Conservation (phyloP, 495 filamentous ascomycete genomes). For the Hypomontagnella monticulosa region DNA sequence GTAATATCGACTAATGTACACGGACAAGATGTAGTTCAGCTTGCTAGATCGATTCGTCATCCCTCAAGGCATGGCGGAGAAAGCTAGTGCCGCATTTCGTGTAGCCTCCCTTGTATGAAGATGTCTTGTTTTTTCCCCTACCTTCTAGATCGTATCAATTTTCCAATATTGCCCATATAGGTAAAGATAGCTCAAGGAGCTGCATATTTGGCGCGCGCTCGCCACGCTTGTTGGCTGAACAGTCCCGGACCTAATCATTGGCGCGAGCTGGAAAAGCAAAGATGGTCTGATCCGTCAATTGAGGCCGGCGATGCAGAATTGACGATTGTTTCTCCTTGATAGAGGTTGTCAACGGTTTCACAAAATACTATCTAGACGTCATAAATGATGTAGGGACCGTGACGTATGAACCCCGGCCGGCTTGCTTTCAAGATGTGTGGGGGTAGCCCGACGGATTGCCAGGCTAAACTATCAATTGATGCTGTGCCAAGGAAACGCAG, state of each 20-base stretch:
- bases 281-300: slow-evolving; percentile 6
- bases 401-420: neutral
- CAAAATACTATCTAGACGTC: too few relatives aligned
- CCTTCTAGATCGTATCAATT: slow-evolving; percentile 17
- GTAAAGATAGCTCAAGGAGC: slow-evolving; percentile 19
- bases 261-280: neutral
- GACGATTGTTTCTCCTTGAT: neutral
- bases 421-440: slow-evolving; percentile 9
- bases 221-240: slow-evolving; percentile 12
- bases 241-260: slow-evolving; percentile 18
- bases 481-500: slow-evolving; percentile 33
- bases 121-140: slow-evolving; percentile 26
- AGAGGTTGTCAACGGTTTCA: too few relatives aligned
- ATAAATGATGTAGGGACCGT: slow-evolving; percentile 28
- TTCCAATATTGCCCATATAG: slow-evolving; percentile 23
- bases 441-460: slow-evolving; percentile 24
- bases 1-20: slow-evolving; percentile 7
- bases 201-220: slow-evolving; percentile 19
- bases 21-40: slow-evolving; percentile 18
- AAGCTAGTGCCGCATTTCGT: slow-evolving; percentile 7
- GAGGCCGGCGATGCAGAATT: neutral
- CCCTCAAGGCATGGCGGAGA: slow-evolving; percentile 3
- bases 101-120: slow-evolving; percentile 14
- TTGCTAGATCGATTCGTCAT: slow-evolving; percentile 33
- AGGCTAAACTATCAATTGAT: slow-evolving; percentile 9